Percentiles rank a stretch among this genome's conserved stretches.
Evolutionary conservation across 768 basidiomycete genomes (phyloP).

Genomic region (Macrolepiota fuliginosa): DNA sequence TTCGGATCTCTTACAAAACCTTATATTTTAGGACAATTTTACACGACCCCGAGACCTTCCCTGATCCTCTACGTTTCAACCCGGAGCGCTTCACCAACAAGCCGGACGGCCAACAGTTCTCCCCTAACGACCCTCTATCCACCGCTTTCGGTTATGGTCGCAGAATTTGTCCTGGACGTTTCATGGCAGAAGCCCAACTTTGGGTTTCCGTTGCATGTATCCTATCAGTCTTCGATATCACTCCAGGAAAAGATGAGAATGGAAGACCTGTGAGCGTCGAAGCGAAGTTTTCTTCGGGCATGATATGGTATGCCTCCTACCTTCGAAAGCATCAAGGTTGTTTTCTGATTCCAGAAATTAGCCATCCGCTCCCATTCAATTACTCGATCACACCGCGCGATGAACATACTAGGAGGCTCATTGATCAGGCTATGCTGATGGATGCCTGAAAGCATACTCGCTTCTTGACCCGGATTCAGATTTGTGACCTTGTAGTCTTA

Average conservation of each 20-base stretch:
- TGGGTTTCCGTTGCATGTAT: constrained; percentile 47
- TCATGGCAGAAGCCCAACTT: constrained; percentile 41
- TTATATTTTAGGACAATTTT: constrained; percentile 41
- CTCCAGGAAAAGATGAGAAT: constrained; percentile 31
- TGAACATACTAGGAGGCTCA: constrained; percentile 12
- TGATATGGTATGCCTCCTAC: constrained; percentile 35
- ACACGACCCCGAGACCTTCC: constrained; percentile 44
- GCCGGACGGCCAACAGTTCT: constrained; percentile 25
- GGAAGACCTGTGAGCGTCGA: constrained; percentile 29
- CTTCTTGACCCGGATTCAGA: neutral
- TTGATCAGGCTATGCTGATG: constrained; percentile 14
- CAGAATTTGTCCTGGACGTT: constrained; percentile 47
- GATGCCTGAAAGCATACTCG: neutral
- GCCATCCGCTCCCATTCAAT: constrained; percentile 22
- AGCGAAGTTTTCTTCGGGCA: constrained; percentile 37
- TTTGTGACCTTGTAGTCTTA: neutral
- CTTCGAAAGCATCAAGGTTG: neutral
- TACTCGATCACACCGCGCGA: constrained; percentile 23
- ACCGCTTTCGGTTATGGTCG: constrained; percentile 42
- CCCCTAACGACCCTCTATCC: constrained; percentile 32
- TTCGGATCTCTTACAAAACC: neutral
- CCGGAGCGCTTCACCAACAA: constrained; percentile 44
- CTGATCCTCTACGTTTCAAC: constrained; percentile 45
- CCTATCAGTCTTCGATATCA: constrained; percentile 38
- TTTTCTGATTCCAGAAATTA: neutral